Conservation (phyloP, 306 rosid genomes). For the Trichosanthes cucumerina region DNA sequence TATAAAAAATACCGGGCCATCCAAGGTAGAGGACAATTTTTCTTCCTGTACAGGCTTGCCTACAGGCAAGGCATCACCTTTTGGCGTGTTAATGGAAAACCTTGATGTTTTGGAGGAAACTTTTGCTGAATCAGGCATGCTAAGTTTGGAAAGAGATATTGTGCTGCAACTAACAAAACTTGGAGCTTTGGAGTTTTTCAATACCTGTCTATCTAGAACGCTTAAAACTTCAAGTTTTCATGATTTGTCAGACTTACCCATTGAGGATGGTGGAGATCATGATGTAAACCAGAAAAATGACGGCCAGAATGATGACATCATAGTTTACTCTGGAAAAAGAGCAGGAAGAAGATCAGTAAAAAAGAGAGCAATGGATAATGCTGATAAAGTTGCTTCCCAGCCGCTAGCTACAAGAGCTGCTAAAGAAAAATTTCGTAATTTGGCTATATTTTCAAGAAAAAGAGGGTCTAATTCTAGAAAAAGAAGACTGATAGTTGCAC, state of each 20-base stretch:
- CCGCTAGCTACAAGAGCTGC: slow-evolving; percentile 20
- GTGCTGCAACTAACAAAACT: slow-evolving; percentile 51
- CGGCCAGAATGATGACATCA: slow-evolving; percentile 10
- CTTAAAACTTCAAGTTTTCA: slow-evolving; percentile 27
- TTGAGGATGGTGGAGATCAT: slow-evolving; percentile 19
- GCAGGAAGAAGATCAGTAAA: slow-evolving; percentile 40
- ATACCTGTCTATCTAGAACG: slow-evolving; percentile 43
- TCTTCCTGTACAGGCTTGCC: slow-evolving; percentile 14
- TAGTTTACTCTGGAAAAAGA: slow-evolving; percentile 47
- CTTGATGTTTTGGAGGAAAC: slow-evolving; percentile 63
- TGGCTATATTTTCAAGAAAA: slow-evolving; percentile 25
- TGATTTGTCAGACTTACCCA: slow-evolving; percentile 13
- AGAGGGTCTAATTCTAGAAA: slow-evolving; percentile 30
- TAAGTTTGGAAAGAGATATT: slow-evolving; percentile 52
- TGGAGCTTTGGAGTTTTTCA: slow-evolving; percentile 60
- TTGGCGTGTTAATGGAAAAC: slow-evolving; percentile 60
- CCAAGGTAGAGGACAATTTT: slow-evolving; percentile 22
- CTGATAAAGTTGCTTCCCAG: slow-evolving; percentile 16
- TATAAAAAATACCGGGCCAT: slow-evolving; percentile 19
- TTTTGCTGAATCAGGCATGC: slow-evolving; percentile 49
- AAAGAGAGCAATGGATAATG: slow-evolving; percentile 17
- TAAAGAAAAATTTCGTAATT: slow-evolving; percentile 16
- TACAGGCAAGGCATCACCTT: slow-evolving; percentile 31
- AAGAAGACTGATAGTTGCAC: slow-evolving; percentile 33
- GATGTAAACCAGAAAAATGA: slow-evolving; percentile 20